phyloP scores from a whole-genome alignment of 306 rosid genomes.

The peach (Prunus persica) region DNA sequence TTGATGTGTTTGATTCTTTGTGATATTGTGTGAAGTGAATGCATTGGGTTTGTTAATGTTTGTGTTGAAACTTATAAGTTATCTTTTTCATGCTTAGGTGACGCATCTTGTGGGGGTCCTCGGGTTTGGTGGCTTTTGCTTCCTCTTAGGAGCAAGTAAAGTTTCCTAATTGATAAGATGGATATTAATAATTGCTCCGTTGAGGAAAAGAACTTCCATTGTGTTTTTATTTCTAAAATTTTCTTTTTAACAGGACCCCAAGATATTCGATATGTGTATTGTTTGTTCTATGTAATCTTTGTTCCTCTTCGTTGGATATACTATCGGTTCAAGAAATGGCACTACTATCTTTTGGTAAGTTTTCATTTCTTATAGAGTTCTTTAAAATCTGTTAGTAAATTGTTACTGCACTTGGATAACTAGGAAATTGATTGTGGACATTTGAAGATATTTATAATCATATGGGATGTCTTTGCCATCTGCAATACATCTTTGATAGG shows the following conservation, averaged over 20 bases:
- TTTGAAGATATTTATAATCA: neutral
- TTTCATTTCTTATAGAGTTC: constrained; percentile 5
- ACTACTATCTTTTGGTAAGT: constrained; percentile 89
- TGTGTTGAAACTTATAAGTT: neutral
- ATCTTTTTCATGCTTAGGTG: constrained; percentile 40
- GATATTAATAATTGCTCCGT: constrained; percentile 1
- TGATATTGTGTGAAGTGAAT: too few relatives aligned
- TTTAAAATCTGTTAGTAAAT: neutral
- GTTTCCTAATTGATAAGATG: constrained; percentile 10
- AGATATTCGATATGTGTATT: constrained; percentile 73
- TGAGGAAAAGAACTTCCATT: neutral
- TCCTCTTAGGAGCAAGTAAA: constrained; percentile 81
- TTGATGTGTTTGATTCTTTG: constrained; percentile 1
- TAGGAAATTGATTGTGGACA: neutral
- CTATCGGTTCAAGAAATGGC: constrained; percentile 96
- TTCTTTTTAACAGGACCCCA: constrained; percentile 70
- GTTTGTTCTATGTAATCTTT: constrained; percentile 74
- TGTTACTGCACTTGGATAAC: constrained; percentile 3
- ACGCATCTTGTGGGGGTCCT: constrained; percentile 81
- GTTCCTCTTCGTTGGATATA: constrained; percentile 97
- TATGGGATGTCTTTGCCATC: neutral
- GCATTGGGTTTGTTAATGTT: neutral
- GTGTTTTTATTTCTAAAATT: constrained; percentile 2
- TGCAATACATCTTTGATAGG: neutral
- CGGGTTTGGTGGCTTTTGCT: constrained; percentile 84